Evolutionary conservation across 306 rosid genomes (phyloP), one percentile per base, ranked within the genome.

Genomic region (Betula pendula): DNA sequence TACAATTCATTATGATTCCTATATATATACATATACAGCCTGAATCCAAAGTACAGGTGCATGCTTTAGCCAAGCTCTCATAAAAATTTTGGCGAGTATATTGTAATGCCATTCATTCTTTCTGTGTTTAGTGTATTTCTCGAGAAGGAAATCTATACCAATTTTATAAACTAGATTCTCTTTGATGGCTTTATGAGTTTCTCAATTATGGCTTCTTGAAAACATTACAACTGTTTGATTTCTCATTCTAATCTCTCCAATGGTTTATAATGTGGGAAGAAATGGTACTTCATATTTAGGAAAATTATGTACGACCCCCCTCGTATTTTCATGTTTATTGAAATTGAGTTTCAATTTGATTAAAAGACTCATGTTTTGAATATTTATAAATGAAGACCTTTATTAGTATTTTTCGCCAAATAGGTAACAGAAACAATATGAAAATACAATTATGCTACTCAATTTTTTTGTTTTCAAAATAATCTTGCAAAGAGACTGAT

Each of bases 1-100:
- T 80, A 79, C 12, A 29, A 60, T 74, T 55, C 74, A 66, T 75
- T 87, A 40, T 67, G n/a, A 48, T 15, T 29, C 42, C 9, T 60
- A 17, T 66, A 38, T 19, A 38, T 24, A 38, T 66, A 38, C 8
- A 38, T 35, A 35, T 22, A 17, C 45, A 3, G 45, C 48, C 70
- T 14, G 70, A 38, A 65, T 65, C 25, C 6, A 65, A 35, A 4
- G 4, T 22, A 9, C 38, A 5, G 49, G 50, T 65, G 6, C 29
- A 48, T 68, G 63, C 43, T 17, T 17, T 67, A 43, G 43, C 47
- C 35, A 55, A 49, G 7, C n/a, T 79, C 45, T 44, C 10, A 44
- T 40, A 48, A 14, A 74, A 71, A 60, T 31, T 71, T 45, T 52
- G 40, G 24, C 74, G 51, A 8, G 24, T 72, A 47, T 17, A 45